phyloP scores from a whole-genome alignment of 164 flowering plant species.

The Umbilicus rupestris region DNA sequence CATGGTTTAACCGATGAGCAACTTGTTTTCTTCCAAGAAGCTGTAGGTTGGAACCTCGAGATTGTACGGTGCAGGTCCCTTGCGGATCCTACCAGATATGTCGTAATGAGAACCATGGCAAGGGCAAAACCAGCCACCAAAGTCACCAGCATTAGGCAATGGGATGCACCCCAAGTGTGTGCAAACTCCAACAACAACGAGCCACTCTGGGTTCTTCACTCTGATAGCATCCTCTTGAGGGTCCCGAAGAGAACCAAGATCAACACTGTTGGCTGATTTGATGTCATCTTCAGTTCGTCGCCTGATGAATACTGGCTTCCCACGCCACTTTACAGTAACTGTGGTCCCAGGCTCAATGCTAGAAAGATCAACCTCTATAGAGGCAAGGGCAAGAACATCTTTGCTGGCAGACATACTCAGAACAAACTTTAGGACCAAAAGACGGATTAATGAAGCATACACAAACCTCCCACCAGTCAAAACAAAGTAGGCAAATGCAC shows the following conservation, averaged over 20 bases:
- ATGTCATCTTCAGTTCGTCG: constrained; percentile 9
- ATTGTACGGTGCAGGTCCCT: constrained; percentile 49
- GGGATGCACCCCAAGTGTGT: constrained; percentile 52
- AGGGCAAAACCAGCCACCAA: constrained; percentile 51
- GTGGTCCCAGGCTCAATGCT: constrained; percentile 11
- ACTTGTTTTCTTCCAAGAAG: constrained; percentile 37
- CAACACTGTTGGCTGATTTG: constrained; percentile 6
- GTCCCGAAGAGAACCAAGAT: constrained; percentile 27
- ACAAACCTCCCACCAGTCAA: constrained; percentile 10
- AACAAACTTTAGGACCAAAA: constrained; percentile 8
- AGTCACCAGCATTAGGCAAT: constrained; percentile 45
- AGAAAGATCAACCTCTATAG: constrained; percentile 8
- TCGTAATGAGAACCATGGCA: constrained; percentile 53
- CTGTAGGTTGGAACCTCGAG: constrained; percentile 44
- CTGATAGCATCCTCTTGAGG: constrained; percentile 36
- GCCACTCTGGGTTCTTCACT: constrained; percentile 45
- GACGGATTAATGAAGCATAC: constrained; percentile 6
- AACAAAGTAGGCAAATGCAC: constrained; percentile 10
- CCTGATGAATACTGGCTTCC: constrained; percentile 10
- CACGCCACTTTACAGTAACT: constrained; percentile 11
- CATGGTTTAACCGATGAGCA: constrained; percentile 26
- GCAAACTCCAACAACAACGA: constrained; percentile 40
- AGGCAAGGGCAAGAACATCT: constrained; percentile 11
- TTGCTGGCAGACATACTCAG: constrained; percentile 13
- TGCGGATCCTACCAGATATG: constrained; percentile 40